Evolutionary conservation across 2,329 filamentous ascomycete species (phyloP), one percentile per base, ranked within the genome.

Genomic region (Monilinia aucupariae): DNA sequence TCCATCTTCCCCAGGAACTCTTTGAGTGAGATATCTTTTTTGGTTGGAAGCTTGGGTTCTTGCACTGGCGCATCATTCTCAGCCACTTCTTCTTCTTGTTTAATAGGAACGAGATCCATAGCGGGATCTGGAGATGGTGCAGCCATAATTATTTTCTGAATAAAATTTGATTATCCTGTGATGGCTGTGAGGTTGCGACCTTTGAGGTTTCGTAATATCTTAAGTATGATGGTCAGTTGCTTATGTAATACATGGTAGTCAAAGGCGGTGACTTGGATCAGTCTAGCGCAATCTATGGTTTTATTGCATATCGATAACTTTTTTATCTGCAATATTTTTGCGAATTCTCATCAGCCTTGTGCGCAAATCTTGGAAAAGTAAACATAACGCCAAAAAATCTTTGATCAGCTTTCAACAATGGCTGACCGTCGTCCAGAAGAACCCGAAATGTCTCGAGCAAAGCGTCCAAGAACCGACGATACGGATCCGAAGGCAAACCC

Each of bases 1-100:
- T 99, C 94, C 88, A 99, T 97, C 81, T 96, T 97, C 68, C 84
- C 84, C 22, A 99, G 77, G 74, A 99, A 97, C 76, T 97, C 93
- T 73, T 92, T 89, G 68, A 99, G 79, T 47, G 90, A 96, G 25
- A 89, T 88, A 77, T 99, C 94, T 78, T 97, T 97, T 75, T 92
- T 91, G 59, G 88, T 87, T 1, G 89, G 87, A 67, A 90, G 79
- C 72, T 84, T 85, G 48, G 86, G 76, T 64, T 90, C 87, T 7
- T 81, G 76, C 7, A 77, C 75, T 12, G 81, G 75, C 48, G 78
- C 79, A 55, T 83, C 74, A 59, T 81, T 78, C 59, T 81, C 77
- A 32, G 75, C 70, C 45, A 71, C 69, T 47, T 74, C 71, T 30
- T 73, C 71, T 32, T 71, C 69, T 58, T 48, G 60, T 55, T 65